These are phyloP conservation scores for Elaeis guineensis DNA, from an alignment of 176 grass and related monocot genomes.

Conservation along the genomic window DNA sequence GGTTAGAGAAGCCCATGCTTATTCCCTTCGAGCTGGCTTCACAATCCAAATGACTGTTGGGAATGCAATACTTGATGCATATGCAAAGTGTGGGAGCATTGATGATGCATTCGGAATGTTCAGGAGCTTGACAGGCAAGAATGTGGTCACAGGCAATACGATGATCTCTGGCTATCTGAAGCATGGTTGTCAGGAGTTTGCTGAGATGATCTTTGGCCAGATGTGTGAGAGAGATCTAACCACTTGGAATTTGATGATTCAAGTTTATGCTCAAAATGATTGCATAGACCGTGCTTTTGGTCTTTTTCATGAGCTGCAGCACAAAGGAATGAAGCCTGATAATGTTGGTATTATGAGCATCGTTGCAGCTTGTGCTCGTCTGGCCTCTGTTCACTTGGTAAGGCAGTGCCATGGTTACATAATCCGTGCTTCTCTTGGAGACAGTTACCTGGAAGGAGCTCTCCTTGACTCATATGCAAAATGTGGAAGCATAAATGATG, in stretches of 20 bases:
- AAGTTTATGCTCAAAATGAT: conserved; percentile 41
- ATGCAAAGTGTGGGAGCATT: conserved; percentile 49
- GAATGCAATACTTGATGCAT: conserved; percentile 65
- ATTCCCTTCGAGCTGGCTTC: conserved; percentile 45
- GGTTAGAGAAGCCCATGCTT: conserved; percentile 49
- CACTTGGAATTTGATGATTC: conserved; percentile 60
- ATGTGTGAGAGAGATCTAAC: conserved; percentile 58
- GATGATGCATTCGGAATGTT: conserved; percentile 33
- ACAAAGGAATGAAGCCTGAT: conserved; percentile 36
- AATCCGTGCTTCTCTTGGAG: conserved; percentile 43
- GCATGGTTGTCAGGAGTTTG: conserved; percentile 30
- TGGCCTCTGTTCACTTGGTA: conserved; percentile 51
- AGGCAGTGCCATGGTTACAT: conserved; percentile 64
- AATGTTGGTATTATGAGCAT: conserved; percentile 46
- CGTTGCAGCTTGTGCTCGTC: conserved; percentile 46
- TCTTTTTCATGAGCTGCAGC: conserved; percentile 46
- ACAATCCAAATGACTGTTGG: conserved; percentile 28
- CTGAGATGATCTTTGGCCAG: conserved; percentile 38
- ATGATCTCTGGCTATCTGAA: conserved; percentile 66
- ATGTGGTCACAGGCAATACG: conserved; percentile 44
- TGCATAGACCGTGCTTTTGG: conserved; percentile 32
- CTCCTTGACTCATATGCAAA: conserved; percentile 60
- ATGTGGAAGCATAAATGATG: conserved; percentile 47
- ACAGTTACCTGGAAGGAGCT: conserved; percentile 46
- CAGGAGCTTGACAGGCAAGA: conserved; percentile 25